Base-by-base conservation (phyloP, 1,284 basidiomycete species). In the Microstroma glucosiphilum region DNA sequence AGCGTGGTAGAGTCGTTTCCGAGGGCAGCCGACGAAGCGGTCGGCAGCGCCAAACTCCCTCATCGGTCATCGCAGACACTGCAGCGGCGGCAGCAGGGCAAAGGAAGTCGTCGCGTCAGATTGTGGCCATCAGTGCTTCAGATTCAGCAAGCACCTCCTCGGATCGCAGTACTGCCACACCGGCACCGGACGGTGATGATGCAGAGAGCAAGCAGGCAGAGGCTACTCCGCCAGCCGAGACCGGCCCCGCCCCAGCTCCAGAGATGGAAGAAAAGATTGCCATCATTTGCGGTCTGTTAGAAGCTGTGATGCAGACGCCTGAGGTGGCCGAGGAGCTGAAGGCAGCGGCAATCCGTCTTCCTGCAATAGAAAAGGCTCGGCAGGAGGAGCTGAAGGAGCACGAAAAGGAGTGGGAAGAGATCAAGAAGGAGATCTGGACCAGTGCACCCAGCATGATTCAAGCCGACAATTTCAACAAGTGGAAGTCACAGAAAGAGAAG, bases 321-420 rank as follows among this genome's bases (percentile, higher is more conserved):
- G 60, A 62, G 59, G 43, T 62, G 6, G 17, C 17, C 57, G 21
- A 51, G 26, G 61, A 62, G 40, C 48, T 62, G 23, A 49, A 15
- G 37, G 37, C 17, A 1, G 56, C 40, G 2, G 15, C 43, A 9
- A 26, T n/a, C 19, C n/a, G 25, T 19, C 17, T 49, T n/a, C 19
- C 13, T 19, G 58, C 42, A 13, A 46, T 37, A 17, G 59, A 51
- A 19, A 48, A 54, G 42, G 42, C 23, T 37, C 26, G 17, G 19
- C 40, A 37, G 49, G 61, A 62, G 15, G 58, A 61, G 11, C 43
- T 59, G 19, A 62, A 61, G 51, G 60, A 60, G 37, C 11, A 62
- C 30, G 40, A 53, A 4, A 53, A 60, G 25, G 37, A 46, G 21
- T 57, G 48, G n/a, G 61, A 62, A 3, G 48, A 60, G n/a, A 49